These are phyloP conservation scores for Podospora tetraspora DNA, from an alignment of 495 filamentous ascomycete species.

Conservation along the genomic window DNA sequence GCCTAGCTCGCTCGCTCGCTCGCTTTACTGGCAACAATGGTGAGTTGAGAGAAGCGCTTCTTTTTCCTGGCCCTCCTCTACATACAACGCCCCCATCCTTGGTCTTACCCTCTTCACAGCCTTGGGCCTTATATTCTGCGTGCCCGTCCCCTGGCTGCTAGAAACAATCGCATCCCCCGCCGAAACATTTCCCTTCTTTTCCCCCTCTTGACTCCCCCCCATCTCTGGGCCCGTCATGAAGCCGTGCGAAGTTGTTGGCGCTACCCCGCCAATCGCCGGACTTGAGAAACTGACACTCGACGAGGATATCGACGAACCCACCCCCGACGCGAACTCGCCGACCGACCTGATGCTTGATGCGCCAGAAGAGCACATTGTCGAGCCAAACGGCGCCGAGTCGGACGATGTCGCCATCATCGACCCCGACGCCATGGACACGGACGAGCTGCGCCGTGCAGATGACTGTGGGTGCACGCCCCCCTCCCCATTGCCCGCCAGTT, in stretches of 20 bases:
- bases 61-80: not conserved
- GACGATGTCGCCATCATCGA: conserved; percentile 82
- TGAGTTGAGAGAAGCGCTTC: conserved; percentile 7
- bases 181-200: not conserved
- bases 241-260: not conserved
- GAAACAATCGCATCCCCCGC: not conserved
- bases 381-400: conserved; percentile 61
- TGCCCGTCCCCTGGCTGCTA: not conserved
- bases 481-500: not conserved
- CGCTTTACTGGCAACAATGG: conserved; percentile 11
- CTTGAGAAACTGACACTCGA: conserved; percentile 28
- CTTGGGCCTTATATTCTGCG: not conserved
- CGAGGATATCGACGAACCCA: conserved; percentile 34
- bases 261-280: conserved; percentile 20
- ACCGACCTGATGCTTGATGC: conserved; percentile 69
- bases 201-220: not conserved
- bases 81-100: not conserved
- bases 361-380: conserved; percentile 60
- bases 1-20: not conserved
- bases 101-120: not conserved
- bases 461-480: conserved; percentile 56
- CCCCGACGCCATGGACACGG: conserved; percentile 48
- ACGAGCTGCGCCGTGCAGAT: conserved; percentile 47
- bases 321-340: conserved; percentile 32
- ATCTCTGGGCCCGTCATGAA: not conserved